phyloP scores from a whole-genome alignment of 2,329 filamentous ascomycete genomes.

The Dichotomopilus funicola region DNA sequence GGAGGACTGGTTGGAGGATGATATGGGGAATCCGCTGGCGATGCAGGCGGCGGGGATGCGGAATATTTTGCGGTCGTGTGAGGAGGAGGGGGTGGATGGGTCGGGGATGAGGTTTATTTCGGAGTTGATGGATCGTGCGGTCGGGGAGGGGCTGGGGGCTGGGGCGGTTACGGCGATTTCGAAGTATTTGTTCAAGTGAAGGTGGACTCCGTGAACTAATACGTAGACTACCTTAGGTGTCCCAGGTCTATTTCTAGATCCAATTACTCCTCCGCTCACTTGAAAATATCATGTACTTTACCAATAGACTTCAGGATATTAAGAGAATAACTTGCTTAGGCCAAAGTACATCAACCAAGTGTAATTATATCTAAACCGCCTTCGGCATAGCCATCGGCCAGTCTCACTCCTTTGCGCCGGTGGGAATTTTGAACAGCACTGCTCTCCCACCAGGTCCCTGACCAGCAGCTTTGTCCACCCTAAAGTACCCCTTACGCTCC shows the following conservation, averaged over 20 bases:
- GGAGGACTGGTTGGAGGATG: conserved; percentile 20
- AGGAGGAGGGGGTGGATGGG: conserved; percentile 23
- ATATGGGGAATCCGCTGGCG: conserved; percentile 24
- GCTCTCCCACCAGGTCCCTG: not conserved
- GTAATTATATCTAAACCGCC: too few species aligned
- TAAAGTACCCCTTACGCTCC: conserved; percentile 84
- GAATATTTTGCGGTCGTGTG: conserved; percentile 23
- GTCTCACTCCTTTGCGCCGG: not conserved
- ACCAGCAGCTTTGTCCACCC: conserved; percentile 58
- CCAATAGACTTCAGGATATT: too few species aligned
- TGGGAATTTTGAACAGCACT: not conserved
- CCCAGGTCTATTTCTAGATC: too few species aligned
- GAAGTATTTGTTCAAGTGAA: conserved; percentile 6
- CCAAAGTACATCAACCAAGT: too few species aligned
- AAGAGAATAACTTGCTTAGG: too few species aligned
- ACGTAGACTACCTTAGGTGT: too few species aligned
- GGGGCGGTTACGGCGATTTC: conserved; percentile 7
- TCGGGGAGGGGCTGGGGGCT: conserved; percentile 7
- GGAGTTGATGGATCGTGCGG: conserved; percentile 9
- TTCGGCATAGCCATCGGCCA: too few species aligned
- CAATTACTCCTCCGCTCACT: too few species aligned
- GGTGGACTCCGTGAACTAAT: too few species aligned
- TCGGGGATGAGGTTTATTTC: conserved; percentile 3
- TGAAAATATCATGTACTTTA: too few species aligned
- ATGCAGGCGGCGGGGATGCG: conserved; percentile 24